phyloP scores from a whole-genome alignment of 2,329 filamentous ascomycete species.

The Colletotrichum australisinense region DNA sequence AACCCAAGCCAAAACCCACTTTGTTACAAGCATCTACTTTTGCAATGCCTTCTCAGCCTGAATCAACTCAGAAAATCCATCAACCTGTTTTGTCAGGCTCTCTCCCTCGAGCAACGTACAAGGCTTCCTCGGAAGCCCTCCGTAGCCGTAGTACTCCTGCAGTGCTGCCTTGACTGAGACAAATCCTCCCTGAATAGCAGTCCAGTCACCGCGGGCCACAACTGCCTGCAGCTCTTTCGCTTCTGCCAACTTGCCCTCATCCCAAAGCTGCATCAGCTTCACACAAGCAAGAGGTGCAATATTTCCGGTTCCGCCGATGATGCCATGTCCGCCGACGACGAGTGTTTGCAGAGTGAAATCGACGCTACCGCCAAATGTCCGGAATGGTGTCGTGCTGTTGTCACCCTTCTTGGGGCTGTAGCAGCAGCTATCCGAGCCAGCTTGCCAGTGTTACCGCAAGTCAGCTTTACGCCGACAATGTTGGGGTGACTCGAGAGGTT shows the following conservation, averaged over 20 bases:
- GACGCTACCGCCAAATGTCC: conserved; percentile 78
- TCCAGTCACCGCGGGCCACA: conserved; percentile 76
- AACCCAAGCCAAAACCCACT: background rate
- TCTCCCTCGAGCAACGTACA: conserved; percentile 44
- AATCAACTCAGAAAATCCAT: conserved; percentile 44
- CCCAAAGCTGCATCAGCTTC: conserved; percentile 69
- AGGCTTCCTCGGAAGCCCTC: conserved; percentile 68
- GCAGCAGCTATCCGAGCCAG: conserved; percentile 61
- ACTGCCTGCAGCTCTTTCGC: conserved; percentile 73
- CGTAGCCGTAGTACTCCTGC: conserved; percentile 72
- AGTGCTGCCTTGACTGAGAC: conserved; percentile 76
- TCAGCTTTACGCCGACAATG: conserved; percentile 75
- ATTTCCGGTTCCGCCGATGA: conserved; percentile 79
- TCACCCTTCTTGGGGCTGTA: conserved; percentile 28
- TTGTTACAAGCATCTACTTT: background rate
- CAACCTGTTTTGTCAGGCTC: conserved; percentile 40
- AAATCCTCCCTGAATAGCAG: conserved; percentile 75
- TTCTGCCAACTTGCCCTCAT: conserved; percentile 65
- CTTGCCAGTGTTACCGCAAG: conserved; percentile 75
- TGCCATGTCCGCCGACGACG: conserved; percentile 76
- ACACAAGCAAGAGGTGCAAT: conserved; percentile 75
- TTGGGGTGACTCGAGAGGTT: conserved; percentile 63
- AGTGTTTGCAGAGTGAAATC: conserved; percentile 80
- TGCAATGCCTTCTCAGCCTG: conserved; percentile 38
- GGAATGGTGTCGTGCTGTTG: conserved; percentile 56